These are phyloP conservation scores for Erysimum cheiri DNA, from an alignment of 441 rosid species.

Conservation along the genomic window DNA sequence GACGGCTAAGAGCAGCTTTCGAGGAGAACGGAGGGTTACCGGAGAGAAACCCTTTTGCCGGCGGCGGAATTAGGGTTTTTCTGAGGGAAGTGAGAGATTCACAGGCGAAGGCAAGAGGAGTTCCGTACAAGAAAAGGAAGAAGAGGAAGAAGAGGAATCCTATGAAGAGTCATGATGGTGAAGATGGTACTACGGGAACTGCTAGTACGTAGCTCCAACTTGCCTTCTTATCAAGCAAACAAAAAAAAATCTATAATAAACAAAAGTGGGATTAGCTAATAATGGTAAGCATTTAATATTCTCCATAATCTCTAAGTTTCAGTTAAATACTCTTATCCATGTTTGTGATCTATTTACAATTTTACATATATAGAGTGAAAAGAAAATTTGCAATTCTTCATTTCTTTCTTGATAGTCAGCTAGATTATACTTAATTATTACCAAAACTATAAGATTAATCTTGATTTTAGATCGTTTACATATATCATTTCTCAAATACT, in stretches of 20 bases:
- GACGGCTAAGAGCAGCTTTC: constrained; percentile 79
- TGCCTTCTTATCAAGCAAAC: constrained; percentile 41
- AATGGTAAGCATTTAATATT: constrained; percentile 36
- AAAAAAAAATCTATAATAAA: constrained; percentile 30
- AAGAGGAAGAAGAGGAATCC: constrained; percentile 55
- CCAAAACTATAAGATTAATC: neutral
- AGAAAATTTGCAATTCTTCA: neutral
- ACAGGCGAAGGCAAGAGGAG: constrained; percentile 86
- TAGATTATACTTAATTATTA: too few relatives aligned
- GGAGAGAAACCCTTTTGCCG: constrained; percentile 84
- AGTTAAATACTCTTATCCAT: neutral
- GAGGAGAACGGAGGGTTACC: constrained; percentile 83
- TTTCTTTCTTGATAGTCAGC: neutral
- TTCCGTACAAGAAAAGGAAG: constrained; percentile 88
- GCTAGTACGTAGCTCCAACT: constrained; percentile 39
- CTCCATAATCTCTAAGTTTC: constrained; percentile 10
- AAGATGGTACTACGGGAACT: constrained; percentile 41
- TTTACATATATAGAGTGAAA: neutral
- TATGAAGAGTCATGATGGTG: constrained; percentile 37
- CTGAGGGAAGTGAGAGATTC: constrained; percentile 78
- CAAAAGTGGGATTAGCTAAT: constrained; percentile 36
- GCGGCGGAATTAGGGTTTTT: constrained; percentile 68
- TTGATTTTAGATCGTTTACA: constrained; percentile 3
- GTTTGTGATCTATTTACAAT: constrained; percentile 21
- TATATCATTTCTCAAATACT: constrained; percentile 4